A percentile compares a stretch with the other conserved stretches of the same genome.
These are phyloP conservation scores for Capsella bursapastoris DNA, from an alignment of 345 rosid genomes.

Conservation along the genomic window DNA sequence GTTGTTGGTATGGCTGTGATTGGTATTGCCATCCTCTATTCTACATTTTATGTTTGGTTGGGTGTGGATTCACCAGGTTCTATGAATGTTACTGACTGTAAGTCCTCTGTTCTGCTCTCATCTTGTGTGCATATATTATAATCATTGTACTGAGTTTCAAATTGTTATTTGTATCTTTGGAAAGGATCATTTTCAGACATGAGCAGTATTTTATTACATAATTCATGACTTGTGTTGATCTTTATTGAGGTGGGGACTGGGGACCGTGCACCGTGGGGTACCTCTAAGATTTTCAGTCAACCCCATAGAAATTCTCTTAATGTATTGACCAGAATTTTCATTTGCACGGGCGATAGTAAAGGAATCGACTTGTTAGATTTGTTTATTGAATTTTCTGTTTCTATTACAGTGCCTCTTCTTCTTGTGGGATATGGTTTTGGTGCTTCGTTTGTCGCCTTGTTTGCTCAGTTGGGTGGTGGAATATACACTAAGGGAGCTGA, in stretches of 20 bases:
- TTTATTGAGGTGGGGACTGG: background rate
- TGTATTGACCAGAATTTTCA: background rate
- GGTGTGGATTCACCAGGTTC: conserved; percentile 85
- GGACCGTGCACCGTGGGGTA: background rate
- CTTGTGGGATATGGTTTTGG: conserved; percentile 99
- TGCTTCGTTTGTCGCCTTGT: conserved; percentile 98
- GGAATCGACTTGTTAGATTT: conserved; percentile 33
- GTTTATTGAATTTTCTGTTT: conserved; percentile 37
- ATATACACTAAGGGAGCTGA: conserved; percentile 99
- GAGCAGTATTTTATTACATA: conserved; percentile 4
- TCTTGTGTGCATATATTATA: conserved; percentile 15
- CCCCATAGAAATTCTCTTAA: conserved; percentile 5
- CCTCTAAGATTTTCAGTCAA: conserved; percentile 13
- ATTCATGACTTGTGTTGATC: background rate
- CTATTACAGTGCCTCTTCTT: conserved; percentile 89
- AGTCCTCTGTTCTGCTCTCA: conserved; percentile 47
- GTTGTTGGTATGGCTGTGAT: conserved; percentile 99
- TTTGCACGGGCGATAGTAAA: conserved; percentile 4
- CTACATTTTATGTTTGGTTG: conserved; percentile 92
- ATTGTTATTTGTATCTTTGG: background rate
- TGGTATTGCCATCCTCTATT: conserved; percentile 93
- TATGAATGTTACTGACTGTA: conserved; percentile 92
- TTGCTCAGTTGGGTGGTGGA: conserved; percentile 99
- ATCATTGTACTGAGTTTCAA: conserved; percentile 6
- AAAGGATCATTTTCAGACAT: conserved; percentile 6